Base-by-base conservation (phyloP, 2,329 filamentous ascomycete species). In the Annulohypoxylon truncatum region DNA sequence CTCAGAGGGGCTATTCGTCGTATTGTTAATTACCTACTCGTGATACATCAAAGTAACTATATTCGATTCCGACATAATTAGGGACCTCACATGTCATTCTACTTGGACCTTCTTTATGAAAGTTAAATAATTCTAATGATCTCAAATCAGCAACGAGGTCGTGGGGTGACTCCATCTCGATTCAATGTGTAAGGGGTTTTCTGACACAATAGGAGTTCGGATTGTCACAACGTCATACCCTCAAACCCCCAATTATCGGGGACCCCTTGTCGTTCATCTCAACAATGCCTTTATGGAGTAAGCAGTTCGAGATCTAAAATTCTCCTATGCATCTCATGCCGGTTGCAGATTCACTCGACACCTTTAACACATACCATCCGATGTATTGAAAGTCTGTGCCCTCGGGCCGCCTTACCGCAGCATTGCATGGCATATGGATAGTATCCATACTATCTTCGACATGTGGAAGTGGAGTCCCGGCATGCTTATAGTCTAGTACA, bases 181-280 rank as follows among this genome's bases (percentile, higher is more conserved):
- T 20, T 47, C 18, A 24, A 15, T n/a, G n/a, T n/a, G n/a, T 26
- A 54, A 28, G 56, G 63, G 38, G 52, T 35, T 31, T 61, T 66
- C 58, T 66, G 63, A 66, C 51, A 62, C 63, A 55, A 56, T 29
- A 28, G 55, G 44, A 57, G 53, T 54, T 53, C 57, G 53, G 63
- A 61, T 61, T 61, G 63, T 40, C 46, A 40, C 57, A 60, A 56
- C 51, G 56, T 61, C 57, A 55, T 56, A 54, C 42, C 47, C 26
- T 55, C 22, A 56, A 50, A 44, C 26, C 40, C 48, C 42, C 40
- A 5, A 24, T 12, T 29, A 50, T 55, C 12, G 29, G 7, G 26
- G 24, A 6, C 46, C 63, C 57, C 42, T 40, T 42, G 38, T 44
- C 26, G 5, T 54, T 58, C 52, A 22, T 57, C 63, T 44, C 42